Base-by-base conservation (phyloP, 768 basidiomycete species). In the Coprinopsis cinerea region DNA sequence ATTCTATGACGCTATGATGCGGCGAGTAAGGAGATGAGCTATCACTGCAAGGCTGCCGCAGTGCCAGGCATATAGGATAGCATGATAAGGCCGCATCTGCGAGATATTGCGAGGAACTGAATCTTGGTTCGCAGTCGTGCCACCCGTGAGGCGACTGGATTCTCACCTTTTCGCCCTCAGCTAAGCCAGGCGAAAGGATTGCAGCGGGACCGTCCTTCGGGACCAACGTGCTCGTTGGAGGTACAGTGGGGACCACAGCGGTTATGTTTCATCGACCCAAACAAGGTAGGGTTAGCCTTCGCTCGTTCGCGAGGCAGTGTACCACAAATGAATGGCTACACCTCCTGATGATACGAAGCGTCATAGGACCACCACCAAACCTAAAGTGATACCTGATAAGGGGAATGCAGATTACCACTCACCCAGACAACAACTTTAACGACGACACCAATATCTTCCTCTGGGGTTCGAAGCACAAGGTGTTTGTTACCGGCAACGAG, bases 371-470 rank as follows among this genome's bases (percentile, higher is more conserved):
- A 43, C 23, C 30, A 24, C 30, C 30, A 50, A 40, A 41, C 22
- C 49, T 47, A 18, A 35, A 25, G 26, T 35, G 23, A 25, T 25
- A 36, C 39, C 11, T 43, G 24, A 20, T 11, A 36, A 42, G n/a
- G 27, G 45, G 13, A 34, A 20, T 51, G 48, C 48, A 43, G 4
- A 6, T 43, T n/a, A n/a, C n/a, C 49, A 65, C 71, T 72, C 64
- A 88, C 87, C 66, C 81, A 70, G 44, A 72, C 65, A 11, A 74
- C 73, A 28, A 88, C 68, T 57, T 76, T 81, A 27, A 75, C 72
- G 23, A 85, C 79, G 6, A 81, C 60, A 22, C 70, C 59, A 26
- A 88, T 64, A 52, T 89, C 88, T 48, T 86, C 82, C 54, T 83
- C 81, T 10, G 69, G 71, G 1, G 84, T 78, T 37, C 82, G 74